Evolutionary conservation across 1,284 basidiomycete genomes (phyloP).

Genomic region (Ganoderma sinense): DNA sequence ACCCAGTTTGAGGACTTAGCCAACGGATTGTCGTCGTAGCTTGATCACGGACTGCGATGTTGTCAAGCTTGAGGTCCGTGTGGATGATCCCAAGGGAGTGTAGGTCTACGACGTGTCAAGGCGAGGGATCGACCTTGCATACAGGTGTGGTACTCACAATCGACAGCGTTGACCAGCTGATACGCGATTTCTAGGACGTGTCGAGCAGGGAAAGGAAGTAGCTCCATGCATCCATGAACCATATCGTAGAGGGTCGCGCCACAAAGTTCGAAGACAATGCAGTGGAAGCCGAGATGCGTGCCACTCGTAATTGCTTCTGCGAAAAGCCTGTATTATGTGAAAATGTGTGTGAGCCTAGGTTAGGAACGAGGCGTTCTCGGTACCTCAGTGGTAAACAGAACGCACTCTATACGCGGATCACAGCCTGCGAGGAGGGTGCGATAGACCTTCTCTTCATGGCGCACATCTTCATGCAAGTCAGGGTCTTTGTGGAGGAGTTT

Average conservation of each 20-base stretch:
- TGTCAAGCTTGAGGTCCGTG: background rate
- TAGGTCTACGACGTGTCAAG: background rate
- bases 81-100: background rate
- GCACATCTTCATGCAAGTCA: background rate
- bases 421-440: background rate
- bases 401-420: background rate
- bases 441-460: background rate
- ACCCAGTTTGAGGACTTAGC: background rate
- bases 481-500: background rate
- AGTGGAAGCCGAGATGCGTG: background rate
- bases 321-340: background rate
- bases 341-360: too few species aligned
- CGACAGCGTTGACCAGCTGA: background rate
- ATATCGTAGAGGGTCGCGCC: background rate
- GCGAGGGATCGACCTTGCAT: too few species aligned
- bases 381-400: background rate
- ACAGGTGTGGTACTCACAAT: background rate
- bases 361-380: too few species aligned
- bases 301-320: background rate
- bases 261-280: background rate
- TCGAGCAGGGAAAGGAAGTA: background rate
- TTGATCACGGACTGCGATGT: background rate
- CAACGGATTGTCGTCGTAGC: background rate
- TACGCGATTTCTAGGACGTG: background rate
- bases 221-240: background rate